phyloP scores from a whole-genome alignment of 169 alveolate species.

The Eimeria praecox region DNA sequence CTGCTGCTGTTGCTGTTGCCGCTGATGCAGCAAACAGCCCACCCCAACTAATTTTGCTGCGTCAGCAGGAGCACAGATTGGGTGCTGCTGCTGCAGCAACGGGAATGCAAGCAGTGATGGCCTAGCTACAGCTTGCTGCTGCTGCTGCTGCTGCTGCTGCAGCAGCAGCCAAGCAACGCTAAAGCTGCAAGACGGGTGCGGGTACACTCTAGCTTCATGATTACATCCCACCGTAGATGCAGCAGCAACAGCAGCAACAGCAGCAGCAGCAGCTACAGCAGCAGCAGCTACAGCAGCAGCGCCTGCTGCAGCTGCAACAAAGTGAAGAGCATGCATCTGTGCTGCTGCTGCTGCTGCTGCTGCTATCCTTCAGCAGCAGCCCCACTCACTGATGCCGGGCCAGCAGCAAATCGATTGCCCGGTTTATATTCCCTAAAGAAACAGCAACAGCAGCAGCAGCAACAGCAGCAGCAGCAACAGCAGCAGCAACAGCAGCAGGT shows the following conservation, averaged over 20 bases:
- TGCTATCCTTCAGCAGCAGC: not conserved
- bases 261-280: not conserved
- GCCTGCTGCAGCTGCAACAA: not conserved
- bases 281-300: conserved; percentile 27
- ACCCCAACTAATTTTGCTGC: not conserved
- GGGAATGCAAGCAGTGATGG: not conserved
- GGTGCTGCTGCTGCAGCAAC: conserved; percentile 9
- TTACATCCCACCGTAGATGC: not conserved
- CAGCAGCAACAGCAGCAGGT: not conserved
- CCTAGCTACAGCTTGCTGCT: not conserved
- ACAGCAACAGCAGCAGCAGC: not conserved
- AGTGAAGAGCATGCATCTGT: not conserved
- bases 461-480: not conserved
- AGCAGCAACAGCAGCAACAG: not conserved
- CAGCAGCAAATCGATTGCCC: conserved; percentile 62
- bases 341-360: conserved; percentile 36
- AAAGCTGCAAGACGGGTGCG: not conserved
- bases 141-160: conserved; percentile 29
- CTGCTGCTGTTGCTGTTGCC: not conserved
- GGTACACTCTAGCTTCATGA: not conserved
- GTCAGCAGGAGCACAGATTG: not conserved
- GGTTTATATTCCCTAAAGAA: conserved; percentile 19
- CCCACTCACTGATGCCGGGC: conserved; percentile 58
- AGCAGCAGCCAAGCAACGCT: not conserved
- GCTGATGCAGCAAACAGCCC: conserved; percentile 7